Base-by-base conservation (phyloP, 768 basidiomycete genomes). In the Leccinum barrowsii region DNA sequence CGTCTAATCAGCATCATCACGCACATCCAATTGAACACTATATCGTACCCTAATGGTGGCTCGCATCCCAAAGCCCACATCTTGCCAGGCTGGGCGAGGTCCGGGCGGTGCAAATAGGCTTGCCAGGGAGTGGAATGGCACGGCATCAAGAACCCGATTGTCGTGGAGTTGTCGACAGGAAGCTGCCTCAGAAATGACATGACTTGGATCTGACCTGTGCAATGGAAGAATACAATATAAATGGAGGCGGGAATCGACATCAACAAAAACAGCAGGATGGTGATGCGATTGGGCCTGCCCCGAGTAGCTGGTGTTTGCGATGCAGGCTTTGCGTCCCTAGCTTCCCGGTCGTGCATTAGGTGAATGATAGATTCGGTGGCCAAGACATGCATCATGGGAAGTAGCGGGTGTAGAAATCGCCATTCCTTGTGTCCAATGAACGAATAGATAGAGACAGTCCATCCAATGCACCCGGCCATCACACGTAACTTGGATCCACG, bases 101-200 rank as follows among this genome's bases (percentile, higher is more conserved):
- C 80, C 24, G 77, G 74, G 19, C 84, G 78, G 70, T 98, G 97
- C 7, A 98, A 70, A 71, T 94, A 88, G 2, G 93, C 85, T 67
- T 92, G 89, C 76, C 91, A 94, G 5, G 96, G 96, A 1, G 91
- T 92, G 21, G 95, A 97, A 74, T 99, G 96, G 62, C 97, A 99
- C 10, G 97, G 96, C 91, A 94, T 95, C 21, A 98, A 74, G 65
- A 93, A 86, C 1, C 91, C 93, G 21, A 96, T 74, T 19, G 81
- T 77, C 4, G 78, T 79, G 24, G 89, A 74, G 19, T 85, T 76
- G 7, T 76, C 67, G 5, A 71, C 61, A 1, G 86, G 78, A 47
- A 90, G 74, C 22, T 72, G 67, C 30, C 85, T 81, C 48, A 97
- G 75, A 69, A 85, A 87, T 12, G 83, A 78, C 69, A 92, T 80